These are phyloP conservation scores for Suhomyces taliae DNA, from an alignment of 1,139 yeast genomes.

Conservation along the genomic window DNA sequence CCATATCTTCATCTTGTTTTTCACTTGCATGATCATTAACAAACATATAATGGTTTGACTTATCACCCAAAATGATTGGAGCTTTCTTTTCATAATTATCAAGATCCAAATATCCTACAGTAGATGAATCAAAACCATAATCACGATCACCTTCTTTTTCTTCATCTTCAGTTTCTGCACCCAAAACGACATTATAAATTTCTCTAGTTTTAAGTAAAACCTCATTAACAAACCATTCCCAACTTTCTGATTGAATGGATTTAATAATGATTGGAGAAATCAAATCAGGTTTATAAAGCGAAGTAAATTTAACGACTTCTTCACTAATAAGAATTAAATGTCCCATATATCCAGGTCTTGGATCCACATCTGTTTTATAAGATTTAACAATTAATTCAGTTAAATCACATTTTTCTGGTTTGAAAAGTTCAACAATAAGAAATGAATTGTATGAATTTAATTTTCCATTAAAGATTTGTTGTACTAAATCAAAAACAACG, in stretches of 20 bases:
- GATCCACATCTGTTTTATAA: slow-evolving; percentile 26
- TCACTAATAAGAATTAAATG: slow-evolving; percentile 49
- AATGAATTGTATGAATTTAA: slow-evolving; percentile 50
- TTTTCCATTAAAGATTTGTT: slow-evolving; percentile 51
- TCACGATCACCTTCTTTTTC: slow-evolving; percentile 16
- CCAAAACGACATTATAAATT: slow-evolving; percentile 47
- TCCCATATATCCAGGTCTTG: slow-evolving; percentile 51
- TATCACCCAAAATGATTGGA: slow-evolving; percentile 36
- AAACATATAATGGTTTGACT: slow-evolving; percentile 36
- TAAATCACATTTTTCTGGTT: slow-evolving; percentile 30
- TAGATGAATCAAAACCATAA: slow-evolving; percentile 33
- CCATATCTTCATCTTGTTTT: slow-evolving; percentile 11
- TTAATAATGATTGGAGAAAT: slow-evolving; percentile 45
- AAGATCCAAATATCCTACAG: slow-evolving; percentile 39
- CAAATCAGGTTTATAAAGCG: slow-evolving; percentile 49
- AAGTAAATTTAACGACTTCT: slow-evolving; percentile 50
- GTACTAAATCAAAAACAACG: slow-evolving; percentile 49
- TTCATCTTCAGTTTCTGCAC: slow-evolving; percentile 34
- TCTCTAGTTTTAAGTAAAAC: slow-evolving; percentile 46
- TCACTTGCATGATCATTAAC: slow-evolving; percentile 20
- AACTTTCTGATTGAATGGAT: slow-evolving; percentile 36
- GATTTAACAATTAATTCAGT: slow-evolving; percentile 36
- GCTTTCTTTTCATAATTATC: slow-evolving; percentile 26
- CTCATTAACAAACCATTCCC: slow-evolving; percentile 51
- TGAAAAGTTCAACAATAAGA: slow-evolving; percentile 45